Conservation (phyloP, 192 early-diverging fungal species). For the Mortierella alpina region DNA sequence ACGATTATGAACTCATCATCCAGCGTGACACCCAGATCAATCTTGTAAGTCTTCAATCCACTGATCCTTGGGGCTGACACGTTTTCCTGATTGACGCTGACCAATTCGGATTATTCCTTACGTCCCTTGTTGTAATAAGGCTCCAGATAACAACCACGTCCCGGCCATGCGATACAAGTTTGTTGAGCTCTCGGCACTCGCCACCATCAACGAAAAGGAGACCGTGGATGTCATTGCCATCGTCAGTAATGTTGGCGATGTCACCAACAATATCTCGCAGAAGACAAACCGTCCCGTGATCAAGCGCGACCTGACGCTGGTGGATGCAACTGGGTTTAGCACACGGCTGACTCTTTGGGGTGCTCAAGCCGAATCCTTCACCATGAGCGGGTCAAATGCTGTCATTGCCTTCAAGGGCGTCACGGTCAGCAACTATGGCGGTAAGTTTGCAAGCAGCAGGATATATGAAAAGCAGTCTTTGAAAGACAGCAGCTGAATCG, state of each 20-base stretch:
- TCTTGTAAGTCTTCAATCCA: conserved; percentile 35
- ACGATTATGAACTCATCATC: conserved; percentile 93
- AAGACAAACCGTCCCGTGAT: conserved; percentile 67
- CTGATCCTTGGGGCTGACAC: no score
- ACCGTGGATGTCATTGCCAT: conserved; percentile 85
- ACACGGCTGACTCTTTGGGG: conserved; percentile 92
- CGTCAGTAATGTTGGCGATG: conserved; percentile 68
- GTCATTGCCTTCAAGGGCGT: conserved; percentile 88
- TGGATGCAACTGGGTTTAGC: conserved; percentile 77
- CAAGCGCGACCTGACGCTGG: conserved; percentile 87
- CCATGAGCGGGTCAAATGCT: conserved; percentile 53
- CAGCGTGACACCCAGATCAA: conserved; percentile 77
- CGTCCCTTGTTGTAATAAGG: conserved; percentile 52
- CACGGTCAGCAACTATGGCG: conserved; percentile 90
- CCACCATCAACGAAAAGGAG: conserved; percentile 75
- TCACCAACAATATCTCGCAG: conserved; percentile 72
- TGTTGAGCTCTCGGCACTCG: conserved; percentile 74
- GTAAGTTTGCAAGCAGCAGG: conserved; percentile 18
- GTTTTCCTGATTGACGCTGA: no score
- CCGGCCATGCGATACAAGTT: conserved; percentile 74
- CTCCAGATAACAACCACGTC: conserved; percentile 57
- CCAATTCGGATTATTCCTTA: no score
- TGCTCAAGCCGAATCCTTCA: conserved; percentile 77
- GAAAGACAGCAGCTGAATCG: neutral
- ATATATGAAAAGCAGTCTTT: neutral